These are phyloP conservation scores for Thraustotheca clavata DNA, from an alignment of 352 stramenopile genomes.

Conservation along the genomic window DNA sequence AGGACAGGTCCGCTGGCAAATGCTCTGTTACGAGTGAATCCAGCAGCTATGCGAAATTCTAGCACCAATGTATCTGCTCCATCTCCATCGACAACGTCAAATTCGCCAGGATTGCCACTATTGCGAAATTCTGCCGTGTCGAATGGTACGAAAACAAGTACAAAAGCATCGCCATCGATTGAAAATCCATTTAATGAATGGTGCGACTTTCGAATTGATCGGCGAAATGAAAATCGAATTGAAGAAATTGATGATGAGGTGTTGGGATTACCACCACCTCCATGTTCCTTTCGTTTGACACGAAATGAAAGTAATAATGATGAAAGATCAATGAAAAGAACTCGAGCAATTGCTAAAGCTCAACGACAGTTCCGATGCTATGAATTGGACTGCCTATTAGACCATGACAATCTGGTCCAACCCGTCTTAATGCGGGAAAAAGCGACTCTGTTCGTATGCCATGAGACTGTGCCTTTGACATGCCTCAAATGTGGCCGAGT, in stretches of 20 bases:
- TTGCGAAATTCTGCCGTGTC: too few relatives aligned
- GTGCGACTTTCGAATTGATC: not conserved
- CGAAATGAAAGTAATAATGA: not conserved
- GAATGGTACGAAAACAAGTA: too few relatives aligned
- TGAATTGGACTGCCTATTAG: not conserved
- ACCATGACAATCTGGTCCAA: not conserved
- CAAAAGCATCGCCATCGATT: not conserved
- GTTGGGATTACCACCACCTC: not conserved
- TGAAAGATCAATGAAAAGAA: not conserved
- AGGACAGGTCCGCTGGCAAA: conserved; percentile 1
- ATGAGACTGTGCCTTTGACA: not conserved
- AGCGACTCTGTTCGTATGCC: not conserved
- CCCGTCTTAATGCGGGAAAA: not conserved
- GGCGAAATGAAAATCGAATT: not conserved
- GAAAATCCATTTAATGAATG: not conserved
- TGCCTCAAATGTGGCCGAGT: not conserved
- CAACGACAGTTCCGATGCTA: not conserved
- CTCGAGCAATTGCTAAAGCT: not conserved
- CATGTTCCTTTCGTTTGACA: not conserved
- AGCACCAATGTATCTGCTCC: not conserved
- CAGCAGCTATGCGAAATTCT: not conserved
- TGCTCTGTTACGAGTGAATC: not conserved
- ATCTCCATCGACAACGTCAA: not conserved
- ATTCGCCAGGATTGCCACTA: not conserved
- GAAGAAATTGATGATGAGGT: not conserved